phyloP scores from a whole-genome alignment of 1,284 basidiomycete genomes.

The Rhizoctonia solani region DNA sequence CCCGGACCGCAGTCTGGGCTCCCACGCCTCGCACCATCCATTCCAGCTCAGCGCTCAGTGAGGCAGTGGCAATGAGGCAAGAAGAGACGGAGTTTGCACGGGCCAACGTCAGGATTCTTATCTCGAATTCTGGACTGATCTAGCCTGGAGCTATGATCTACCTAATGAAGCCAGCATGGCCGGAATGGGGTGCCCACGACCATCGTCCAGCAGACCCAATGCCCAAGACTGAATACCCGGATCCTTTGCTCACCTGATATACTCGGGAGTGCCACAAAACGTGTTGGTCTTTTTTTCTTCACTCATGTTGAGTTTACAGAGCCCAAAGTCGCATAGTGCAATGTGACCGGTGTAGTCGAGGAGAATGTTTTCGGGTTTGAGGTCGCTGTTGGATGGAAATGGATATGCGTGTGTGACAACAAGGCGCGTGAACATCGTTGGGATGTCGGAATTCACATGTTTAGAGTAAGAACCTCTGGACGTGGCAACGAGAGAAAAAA shows the following conservation, averaged over 20 bases:
- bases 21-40: constrained; percentile 4
- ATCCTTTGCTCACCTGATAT: constrained; percentile 52
- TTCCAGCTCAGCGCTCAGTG: no score
- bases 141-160: neutral
- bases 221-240: neutral
- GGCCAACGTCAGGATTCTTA: no score
- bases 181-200: neutral
- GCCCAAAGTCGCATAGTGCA: constrained; percentile 96
- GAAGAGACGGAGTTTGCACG: no score
- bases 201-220: neutral
- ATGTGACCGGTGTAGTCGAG: constrained; percentile 98
- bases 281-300: constrained; percentile 96
- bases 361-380: constrained; percentile 97
- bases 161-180: neutral
- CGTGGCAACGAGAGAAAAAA: neutral
- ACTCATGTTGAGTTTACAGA: constrained; percentile 99
- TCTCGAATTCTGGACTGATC: neutral
- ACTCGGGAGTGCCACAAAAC: constrained; percentile 33
- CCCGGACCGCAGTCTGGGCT: neutral
- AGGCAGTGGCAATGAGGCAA: no score
- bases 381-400: constrained; percentile 60
- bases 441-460: constrained; percentile 3
- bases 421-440: neutral
- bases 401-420: neutral
- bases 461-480: constrained; percentile 21